Conservation (phyloP, 2,329 filamentous ascomycete species). For the Westerdykella ornata region DNA sequence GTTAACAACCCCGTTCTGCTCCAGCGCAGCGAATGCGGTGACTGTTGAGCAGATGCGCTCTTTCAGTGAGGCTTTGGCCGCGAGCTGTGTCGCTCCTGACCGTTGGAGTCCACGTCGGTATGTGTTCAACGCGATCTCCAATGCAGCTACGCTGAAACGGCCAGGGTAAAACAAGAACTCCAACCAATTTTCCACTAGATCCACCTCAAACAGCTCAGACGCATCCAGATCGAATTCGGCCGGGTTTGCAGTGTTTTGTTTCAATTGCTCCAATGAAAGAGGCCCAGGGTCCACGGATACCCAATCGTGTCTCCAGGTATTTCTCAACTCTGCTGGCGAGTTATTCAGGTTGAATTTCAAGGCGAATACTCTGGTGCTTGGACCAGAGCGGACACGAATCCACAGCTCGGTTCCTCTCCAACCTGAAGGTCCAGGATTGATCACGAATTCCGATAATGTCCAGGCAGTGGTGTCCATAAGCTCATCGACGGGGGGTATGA, state of each 20-base stretch:
- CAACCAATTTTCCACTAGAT: conserved; percentile 68
- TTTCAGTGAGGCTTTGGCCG: conserved; percentile 53
- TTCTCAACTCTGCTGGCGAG: conserved; percentile 55
- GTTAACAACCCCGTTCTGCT: conserved; percentile 60
- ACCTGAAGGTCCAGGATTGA: conserved; percentile 32
- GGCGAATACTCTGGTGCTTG: conserved; percentile 58
- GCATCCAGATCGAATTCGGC: conserved; percentile 27
- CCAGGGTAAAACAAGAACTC: conserved; percentile 76
- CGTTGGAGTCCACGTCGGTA: conserved; percentile 60
- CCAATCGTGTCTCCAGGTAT: conserved; percentile 58
- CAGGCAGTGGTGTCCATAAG: conserved; percentile 47
- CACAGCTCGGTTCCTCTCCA: conserved; percentile 42
- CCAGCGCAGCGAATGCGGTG: conserved; percentile 60
- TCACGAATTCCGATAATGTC: conserved; percentile 45
- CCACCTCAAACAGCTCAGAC: conserved; percentile 46
- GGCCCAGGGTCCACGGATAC: conserved; percentile 40
- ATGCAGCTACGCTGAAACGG: conserved; percentile 67
- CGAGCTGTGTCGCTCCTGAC: conserved; percentile 8
- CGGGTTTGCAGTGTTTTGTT: conserved; percentile 34
- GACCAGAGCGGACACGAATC: conserved; percentile 50
- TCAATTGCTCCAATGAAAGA: conserved; percentile 38
- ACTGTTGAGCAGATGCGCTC: conserved; percentile 71
- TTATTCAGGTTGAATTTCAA: conserved; percentile 65
- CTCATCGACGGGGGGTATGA: conserved; percentile 57
- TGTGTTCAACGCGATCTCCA: conserved; percentile 76